Evolutionary conservation across 2,329 filamentous ascomycete genomes (phyloP).

Genomic region (Trichothecium sympodiale): DNA sequence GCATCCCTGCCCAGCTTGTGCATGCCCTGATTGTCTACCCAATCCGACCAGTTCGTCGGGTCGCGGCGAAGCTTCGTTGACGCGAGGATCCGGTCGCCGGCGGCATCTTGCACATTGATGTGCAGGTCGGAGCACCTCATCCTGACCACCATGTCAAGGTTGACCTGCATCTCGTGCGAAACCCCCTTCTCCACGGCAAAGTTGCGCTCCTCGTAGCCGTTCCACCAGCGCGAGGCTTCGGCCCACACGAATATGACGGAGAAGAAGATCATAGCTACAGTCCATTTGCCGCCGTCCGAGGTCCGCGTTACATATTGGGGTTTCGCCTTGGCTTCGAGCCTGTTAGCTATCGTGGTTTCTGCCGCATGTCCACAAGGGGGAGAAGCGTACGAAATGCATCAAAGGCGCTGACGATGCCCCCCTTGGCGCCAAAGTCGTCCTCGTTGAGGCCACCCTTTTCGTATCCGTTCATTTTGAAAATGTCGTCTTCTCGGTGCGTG

Average conservation of each 20-base stretch:
- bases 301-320: conserved; percentile 81
- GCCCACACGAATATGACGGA: conserved; percentile 66
- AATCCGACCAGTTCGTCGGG: conserved; percentile 69
- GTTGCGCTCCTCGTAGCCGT: conserved; percentile 72
- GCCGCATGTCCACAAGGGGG: not conserved
- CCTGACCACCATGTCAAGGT: conserved; percentile 81
- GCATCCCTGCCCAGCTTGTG: conserved; percentile 47
- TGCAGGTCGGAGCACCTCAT: conserved; percentile 88
- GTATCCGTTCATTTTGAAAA: conserved; percentile 63
- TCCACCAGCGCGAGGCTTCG: conserved; percentile 75
- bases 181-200: conserved; percentile 92
- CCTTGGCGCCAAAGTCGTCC: conserved; percentile 66
- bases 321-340: conserved; percentile 77
- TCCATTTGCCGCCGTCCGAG: conserved; percentile 86
- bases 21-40: conserved; percentile 61
- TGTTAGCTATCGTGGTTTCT: not conserved
- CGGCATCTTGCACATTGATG: conserved; percentile 92
- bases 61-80: conserved; percentile 64
- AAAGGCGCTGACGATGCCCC: conserved; percentile 70
- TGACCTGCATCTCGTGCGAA: conserved; percentile 80
- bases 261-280: conserved; percentile 65
- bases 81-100: conserved; percentile 83
- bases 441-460: conserved; percentile 57
- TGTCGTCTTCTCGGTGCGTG: too few relatives aligned
- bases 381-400: conserved; percentile 79